These are phyloP conservation scores for Yamadazyma jaroonii DNA, from an alignment of 1,139 yeast genomes.

Conservation along the genomic window DNA sequence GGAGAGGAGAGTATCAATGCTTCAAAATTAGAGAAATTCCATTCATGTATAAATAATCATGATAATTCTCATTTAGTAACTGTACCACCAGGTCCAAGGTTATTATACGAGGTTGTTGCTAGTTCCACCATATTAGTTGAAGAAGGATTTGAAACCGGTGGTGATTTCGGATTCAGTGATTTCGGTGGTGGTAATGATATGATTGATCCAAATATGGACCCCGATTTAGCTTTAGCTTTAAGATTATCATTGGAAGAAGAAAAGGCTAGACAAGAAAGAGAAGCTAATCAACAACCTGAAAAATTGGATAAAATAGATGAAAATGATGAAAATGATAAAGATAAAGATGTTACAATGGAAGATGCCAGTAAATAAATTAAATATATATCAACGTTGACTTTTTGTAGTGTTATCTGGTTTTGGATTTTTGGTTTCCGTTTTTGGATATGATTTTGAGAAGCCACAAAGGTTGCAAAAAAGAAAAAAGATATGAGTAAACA, in stretches of 20 bases:
- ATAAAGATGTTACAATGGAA: conserved; percentile 16
- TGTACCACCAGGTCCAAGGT: conserved; percentile 83
- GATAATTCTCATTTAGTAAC: conserved; percentile 86
- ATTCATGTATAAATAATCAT: conserved; percentile 66
- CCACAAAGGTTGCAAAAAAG: conserved; percentile 1
- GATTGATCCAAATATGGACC: conserved; percentile 90
- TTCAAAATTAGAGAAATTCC: conserved; percentile 75
- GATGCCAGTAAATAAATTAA: conserved; percentile 9
- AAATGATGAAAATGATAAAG: conserved; percentile 16
- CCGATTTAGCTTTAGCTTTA: conserved; percentile 93
- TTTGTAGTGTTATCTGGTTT: not conserved
- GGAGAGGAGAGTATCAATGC: conserved; percentile 86
- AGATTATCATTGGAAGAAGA: conserved; percentile 83
- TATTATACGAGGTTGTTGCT: conserved; percentile 71
- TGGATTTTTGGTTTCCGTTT: too few species aligned
- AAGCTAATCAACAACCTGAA: conserved; percentile 29
- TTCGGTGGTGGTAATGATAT: conserved; percentile 54
- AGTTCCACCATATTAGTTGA: conserved; percentile 68
- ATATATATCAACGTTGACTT: conserved; percentile 6
- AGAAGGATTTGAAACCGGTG: conserved; percentile 46
- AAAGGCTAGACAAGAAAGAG: conserved; percentile 70
- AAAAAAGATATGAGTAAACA: conserved; percentile 1
- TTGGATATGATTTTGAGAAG: not conserved
- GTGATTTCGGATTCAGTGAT: conserved; percentile 34
- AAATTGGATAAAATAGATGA: conserved; percentile 30